Conservation (phyloP, 139 green algal genomes). For the Picochlorum sp. region DNA sequence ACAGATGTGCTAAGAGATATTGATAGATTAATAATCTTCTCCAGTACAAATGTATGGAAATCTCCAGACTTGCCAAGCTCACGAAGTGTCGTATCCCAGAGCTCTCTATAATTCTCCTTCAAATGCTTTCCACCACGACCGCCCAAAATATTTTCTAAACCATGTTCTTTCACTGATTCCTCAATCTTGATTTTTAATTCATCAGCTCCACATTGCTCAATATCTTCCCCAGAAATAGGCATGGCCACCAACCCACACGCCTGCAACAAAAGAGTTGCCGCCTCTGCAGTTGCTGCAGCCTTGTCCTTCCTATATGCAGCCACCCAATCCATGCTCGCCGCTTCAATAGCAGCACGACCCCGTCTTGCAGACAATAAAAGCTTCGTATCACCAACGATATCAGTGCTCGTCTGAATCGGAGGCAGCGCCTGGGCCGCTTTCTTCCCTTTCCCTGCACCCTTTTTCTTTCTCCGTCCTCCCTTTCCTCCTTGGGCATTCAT, state of each 20-base stretch:
- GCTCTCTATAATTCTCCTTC: slow-evolving; percentile 34
- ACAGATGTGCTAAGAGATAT: slow-evolving; percentile 56
- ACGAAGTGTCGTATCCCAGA: slow-evolving; percentile 45
- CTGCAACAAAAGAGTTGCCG: slow-evolving; percentile 56
- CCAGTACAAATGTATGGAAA: slow-evolving; percentile 52
- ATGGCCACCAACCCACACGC: slow-evolving; percentile 9
- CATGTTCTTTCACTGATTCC: background rate
- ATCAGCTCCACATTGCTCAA: slow-evolving; percentile 2
- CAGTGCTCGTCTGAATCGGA: slow-evolving; percentile 1
- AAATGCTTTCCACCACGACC: slow-evolving; percentile 12
- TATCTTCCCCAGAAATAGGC: slow-evolving; percentile 1
- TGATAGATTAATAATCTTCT: slow-evolving; percentile 40
- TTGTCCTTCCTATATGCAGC: slow-evolving; percentile 34
- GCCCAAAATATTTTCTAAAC: background rate
- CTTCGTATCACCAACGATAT: background rate
- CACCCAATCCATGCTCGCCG: slow-evolving; percentile 52
- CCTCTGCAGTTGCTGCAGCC: slow-evolving; percentile 39
- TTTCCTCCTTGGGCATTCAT: background rate
- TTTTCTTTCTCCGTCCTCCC: background rate
- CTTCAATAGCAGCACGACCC: slow-evolving; percentile 7
- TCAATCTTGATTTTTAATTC: background rate
- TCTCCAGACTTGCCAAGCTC: slow-evolving; percentile 23
- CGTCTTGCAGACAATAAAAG: slow-evolving; percentile 13
- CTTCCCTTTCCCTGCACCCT: background rate
- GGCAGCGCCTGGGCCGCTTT: no score